Conservation (phyloP, 2,329 filamentous ascomycete genomes). For the Arthrobotrys megalospora region DNA sequence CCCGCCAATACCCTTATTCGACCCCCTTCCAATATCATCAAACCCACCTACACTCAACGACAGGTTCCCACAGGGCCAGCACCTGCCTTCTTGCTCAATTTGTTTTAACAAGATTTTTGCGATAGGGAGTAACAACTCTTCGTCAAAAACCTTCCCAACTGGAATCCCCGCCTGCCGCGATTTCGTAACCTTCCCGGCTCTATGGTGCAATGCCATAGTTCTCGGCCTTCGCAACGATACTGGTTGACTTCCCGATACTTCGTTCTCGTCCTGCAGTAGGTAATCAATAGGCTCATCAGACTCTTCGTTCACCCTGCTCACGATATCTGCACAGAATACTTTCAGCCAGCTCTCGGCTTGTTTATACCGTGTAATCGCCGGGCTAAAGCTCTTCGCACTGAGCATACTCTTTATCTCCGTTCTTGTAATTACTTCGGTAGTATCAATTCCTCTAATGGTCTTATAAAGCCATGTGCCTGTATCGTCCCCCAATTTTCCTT, state of each 20-base stretch:
- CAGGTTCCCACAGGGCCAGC: conserved; percentile 93
- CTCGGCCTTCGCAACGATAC: conserved; percentile 77
- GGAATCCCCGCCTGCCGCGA: conserved; percentile 85
- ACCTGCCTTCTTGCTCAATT: conserved; percentile 76
- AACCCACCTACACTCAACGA: conserved; percentile 92
- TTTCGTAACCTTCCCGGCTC: conserved; percentile 79
- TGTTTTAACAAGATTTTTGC: conserved; percentile 83
- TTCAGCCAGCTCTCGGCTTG: conserved; percentile 87
- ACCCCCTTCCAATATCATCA: conserved; percentile 84
- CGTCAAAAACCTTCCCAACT: conserved; percentile 80
- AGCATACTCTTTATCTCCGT: conserved; percentile 98
- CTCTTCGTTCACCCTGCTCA: conserved; percentile 89
- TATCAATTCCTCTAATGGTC: conserved; percentile 86
- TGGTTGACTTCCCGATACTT: conserved; percentile 41
- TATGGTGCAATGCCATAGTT: conserved; percentile 86
- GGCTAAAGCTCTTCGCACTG: conserved; percentile 94
- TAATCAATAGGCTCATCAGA: conserved; percentile 81
- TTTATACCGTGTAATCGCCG: conserved; percentile 82
- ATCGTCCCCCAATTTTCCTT: conserved; percentile 84
- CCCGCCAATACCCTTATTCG: conserved; percentile 84
- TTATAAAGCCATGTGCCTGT: conserved; percentile 88
- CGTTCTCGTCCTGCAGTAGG: conserved; percentile 68
- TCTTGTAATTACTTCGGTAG: conserved; percentile 87
- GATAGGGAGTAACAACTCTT: conserved; percentile 79
- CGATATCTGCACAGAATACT: conserved; percentile 94